phyloP scores from a whole-genome alignment of 2,329 filamentous ascomycete genomes.

The Nothophoma quercina region DNA sequence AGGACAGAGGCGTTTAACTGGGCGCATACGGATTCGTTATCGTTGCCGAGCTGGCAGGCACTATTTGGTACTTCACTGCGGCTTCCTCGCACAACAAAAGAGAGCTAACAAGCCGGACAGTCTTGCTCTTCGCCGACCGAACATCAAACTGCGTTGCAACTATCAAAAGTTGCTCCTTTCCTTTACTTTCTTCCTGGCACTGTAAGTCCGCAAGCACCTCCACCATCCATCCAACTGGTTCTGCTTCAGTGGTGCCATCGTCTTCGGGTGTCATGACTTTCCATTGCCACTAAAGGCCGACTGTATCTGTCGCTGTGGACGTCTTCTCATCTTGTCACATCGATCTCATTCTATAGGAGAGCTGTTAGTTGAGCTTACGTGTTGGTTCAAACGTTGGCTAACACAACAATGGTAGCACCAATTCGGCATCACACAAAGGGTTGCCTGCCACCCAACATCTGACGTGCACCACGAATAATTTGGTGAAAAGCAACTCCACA shows the following conservation, averaged over 20 bases:
- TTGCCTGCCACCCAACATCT: slow-evolving; percentile 12
- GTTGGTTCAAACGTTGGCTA: slow-evolving; percentile 8
- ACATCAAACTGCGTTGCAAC: slow-evolving; percentile 4
- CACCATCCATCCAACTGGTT: background rate
- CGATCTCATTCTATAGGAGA: background rate
- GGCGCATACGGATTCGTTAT: background rate
- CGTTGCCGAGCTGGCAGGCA: slow-evolving; percentile 1
- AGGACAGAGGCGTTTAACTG: slow-evolving; percentile 3
- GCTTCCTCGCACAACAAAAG: background rate
- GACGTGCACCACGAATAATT: slow-evolving; percentile 8
- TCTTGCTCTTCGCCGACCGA: slow-evolving; percentile 9
- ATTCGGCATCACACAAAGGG: slow-evolving; percentile 36
- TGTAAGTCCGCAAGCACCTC: slow-evolving; percentile 1
- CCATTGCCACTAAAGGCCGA: background rate
- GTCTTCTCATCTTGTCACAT: background rate
- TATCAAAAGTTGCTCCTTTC: background rate
- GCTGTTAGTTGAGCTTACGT: background rate
- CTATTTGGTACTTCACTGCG: background rate
- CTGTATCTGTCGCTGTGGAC: background rate
- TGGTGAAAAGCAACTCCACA: background rate
- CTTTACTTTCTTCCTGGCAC: background rate
- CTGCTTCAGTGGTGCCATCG: background rate
- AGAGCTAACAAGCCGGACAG: slow-evolving; percentile 9
- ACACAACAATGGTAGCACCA: slow-evolving; percentile 44
- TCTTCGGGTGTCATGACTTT: background rate